Evolutionary conservation across 352 stramenopile genomes (phyloP), one percentile per base, ranked within the genome.

Genomic region (Phytopythium vexans): DNA sequence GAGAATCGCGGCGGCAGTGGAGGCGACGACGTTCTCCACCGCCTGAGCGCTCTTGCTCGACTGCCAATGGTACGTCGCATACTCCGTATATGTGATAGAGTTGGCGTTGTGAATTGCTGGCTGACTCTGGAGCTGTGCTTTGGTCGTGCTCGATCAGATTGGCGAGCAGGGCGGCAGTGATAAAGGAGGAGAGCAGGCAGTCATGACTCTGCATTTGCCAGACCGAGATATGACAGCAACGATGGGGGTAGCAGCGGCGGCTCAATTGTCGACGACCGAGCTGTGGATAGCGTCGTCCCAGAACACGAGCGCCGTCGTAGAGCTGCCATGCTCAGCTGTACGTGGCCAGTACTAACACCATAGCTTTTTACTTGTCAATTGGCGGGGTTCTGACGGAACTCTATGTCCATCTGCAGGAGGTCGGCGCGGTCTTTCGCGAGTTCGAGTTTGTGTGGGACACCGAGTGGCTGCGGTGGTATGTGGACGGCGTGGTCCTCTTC

Each of bases 401-500:
- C 21, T 27, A 27, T 27, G 21, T 27, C 21, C 21, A 27, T 27
- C 21, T 27, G 21, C 38, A 85, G 71, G 53, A 77, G 39, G 46
- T 70, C 39, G 35, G 57, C 0, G 60, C 67, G 36, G 32, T 48
- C 6, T 66, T 74, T 32, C 68, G 70, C 14, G 49, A 69, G 11
- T 44, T 80, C 16, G 59, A 64, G 1, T 82, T 82, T 42, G 60
- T 66, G 31, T 85, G 74, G 74, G 70, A 76, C 49, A 41, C 53
- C 3, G 16, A 68, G n/a, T 88, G 77, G 74, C 48, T 88, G 46
- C 74, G 77, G 0, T 86, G 77, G 75, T 74, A 72, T 57, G 64
- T 88, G 48, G 62, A 88, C 49, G 66, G 74, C 34, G 49, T 69
- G 1, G 35, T 88, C 41, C 35, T 85, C n/a, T 54, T 66, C 27